These are phyloP conservation scores for Penicillium concentricum DNA, from an alignment of 2,329 filamentous ascomycete genomes.

Conservation along the genomic window DNA sequence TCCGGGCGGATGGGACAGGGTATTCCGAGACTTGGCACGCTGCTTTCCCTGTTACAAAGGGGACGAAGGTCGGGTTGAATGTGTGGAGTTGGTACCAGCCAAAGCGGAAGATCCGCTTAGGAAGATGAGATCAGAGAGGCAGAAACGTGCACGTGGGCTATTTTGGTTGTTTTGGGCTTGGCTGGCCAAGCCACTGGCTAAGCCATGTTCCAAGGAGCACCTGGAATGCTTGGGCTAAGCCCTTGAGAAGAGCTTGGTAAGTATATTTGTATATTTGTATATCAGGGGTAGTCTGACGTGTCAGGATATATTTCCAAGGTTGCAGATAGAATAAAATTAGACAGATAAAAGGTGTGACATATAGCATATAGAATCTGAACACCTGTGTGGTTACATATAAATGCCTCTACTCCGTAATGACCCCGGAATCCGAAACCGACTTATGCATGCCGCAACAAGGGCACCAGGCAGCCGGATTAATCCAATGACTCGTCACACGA, in stretches of 20 bases:
- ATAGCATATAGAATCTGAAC: neutral
- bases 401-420: neutral
- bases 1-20: constrained; percentile 54
- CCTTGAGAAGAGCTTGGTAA: neutral
- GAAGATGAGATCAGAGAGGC: neutral
- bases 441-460: constrained; percentile 3
- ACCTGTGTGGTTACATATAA: neutral
- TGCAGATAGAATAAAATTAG: neutral
- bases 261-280: neutral
- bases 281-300: neutral
- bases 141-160: neutral
- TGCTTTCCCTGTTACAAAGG: constrained; percentile 56
- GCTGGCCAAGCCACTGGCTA: constrained; percentile 4
- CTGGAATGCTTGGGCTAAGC: constrained; percentile 7
- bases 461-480: constrained; percentile 11
- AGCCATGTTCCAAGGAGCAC: neutral
- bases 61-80: constrained; percentile 61
- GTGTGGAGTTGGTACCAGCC: constrained; percentile 64
- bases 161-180: neutral
- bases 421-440: neutral
- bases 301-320: neutral
- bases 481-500: neutral
- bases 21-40: constrained; percentile 62
- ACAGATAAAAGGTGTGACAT: neutral
- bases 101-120: constrained; percentile 12